These are phyloP conservation scores for Clitoria ternatea DNA, from an alignment of 306 rosid species.

Conservation along the genomic window DNA sequence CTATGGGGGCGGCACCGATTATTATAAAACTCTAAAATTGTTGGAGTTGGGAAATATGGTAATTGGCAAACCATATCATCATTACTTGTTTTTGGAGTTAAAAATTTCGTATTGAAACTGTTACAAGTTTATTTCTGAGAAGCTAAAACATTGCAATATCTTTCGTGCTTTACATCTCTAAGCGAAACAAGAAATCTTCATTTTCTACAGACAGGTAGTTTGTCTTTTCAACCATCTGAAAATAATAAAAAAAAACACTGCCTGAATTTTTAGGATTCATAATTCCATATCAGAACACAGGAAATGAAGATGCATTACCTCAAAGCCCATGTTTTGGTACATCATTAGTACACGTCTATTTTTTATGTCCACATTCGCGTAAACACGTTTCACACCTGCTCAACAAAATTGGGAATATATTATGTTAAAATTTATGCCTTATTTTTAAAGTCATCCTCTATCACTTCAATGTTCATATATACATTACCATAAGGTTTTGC, in stretches of 20 bases:
- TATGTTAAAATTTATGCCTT: not conserved
- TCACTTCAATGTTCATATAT: constrained; percentile 14
- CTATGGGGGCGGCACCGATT: too few species aligned
- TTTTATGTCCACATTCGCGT: constrained; percentile 59
- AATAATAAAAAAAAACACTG: constrained; percentile 20
- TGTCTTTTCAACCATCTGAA: constrained; percentile 57
- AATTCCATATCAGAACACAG: not conserved
- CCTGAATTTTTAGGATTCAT: constrained; percentile 19
- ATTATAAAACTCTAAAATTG: too few species aligned
- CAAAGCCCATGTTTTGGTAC: constrained; percentile 65
- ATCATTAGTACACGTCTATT: constrained; percentile 44
- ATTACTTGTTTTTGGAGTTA: too few species aligned
- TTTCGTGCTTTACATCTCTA: constrained; percentile 22
- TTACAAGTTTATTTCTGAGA: too few species aligned
- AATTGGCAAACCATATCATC: too few species aligned
- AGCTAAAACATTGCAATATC: not conserved
- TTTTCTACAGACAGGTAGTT: constrained; percentile 39
- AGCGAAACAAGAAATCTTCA: constrained; percentile 49
- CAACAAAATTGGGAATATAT: not conserved
- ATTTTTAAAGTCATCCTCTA: not conserved
- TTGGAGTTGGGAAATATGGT: too few species aligned
- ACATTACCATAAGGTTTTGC: constrained; percentile 58
- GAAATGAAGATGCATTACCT: constrained; percentile 41
- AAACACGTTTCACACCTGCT: constrained; percentile 50
- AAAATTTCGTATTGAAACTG: too few species aligned